These are phyloP conservation scores for Pichia sporocuriosa DNA, from an alignment of 805 yeast species.

Conservation along the genomic window DNA sequence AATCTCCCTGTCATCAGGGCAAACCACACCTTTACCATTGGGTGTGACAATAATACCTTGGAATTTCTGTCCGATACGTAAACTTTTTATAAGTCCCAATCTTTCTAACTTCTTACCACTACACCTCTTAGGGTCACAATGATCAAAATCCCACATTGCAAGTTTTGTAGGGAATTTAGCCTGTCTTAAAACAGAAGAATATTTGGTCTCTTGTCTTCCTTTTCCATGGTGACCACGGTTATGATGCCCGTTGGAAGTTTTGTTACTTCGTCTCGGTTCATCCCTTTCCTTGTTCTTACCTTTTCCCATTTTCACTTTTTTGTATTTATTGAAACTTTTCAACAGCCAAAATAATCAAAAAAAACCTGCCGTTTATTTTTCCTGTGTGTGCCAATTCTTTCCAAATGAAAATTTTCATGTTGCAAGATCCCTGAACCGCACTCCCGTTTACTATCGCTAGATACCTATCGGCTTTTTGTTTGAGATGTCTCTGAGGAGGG, in stretches of 20 bases:
- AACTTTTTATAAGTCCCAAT: conserved; percentile 68
- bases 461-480: too few species aligned
- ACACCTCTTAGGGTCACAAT: conserved; percentile 96
- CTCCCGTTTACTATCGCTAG: too few species aligned
- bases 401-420: background rate
- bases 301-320: conserved; percentile 37
- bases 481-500: too few species aligned
- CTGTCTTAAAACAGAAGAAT: conserved; percentile 14
- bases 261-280: conserved; percentile 23
- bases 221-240: conserved; percentile 45
- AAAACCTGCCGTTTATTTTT: too few species aligned
- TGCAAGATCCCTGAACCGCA: too few species aligned
- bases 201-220: conserved; percentile 26
- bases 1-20: conserved; percentile 75
- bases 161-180: conserved; percentile 68
- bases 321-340: too few species aligned
- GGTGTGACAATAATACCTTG: conserved; percentile 90
- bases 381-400: background rate
- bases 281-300: conserved; percentile 45
- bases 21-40: conserved; percentile 81
- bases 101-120: conserved; percentile 92
- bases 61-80: conserved; percentile 90
- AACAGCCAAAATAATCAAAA: too few species aligned
- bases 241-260: conserved; percentile 51
- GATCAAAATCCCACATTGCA: conserved; percentile 99